A percentile compares a stretch with the other conserved stretches of the same genome.
phyloP scores from a whole-genome alignment of 176 grass and related monocot genomes.

The Oryza nivara region DNA sequence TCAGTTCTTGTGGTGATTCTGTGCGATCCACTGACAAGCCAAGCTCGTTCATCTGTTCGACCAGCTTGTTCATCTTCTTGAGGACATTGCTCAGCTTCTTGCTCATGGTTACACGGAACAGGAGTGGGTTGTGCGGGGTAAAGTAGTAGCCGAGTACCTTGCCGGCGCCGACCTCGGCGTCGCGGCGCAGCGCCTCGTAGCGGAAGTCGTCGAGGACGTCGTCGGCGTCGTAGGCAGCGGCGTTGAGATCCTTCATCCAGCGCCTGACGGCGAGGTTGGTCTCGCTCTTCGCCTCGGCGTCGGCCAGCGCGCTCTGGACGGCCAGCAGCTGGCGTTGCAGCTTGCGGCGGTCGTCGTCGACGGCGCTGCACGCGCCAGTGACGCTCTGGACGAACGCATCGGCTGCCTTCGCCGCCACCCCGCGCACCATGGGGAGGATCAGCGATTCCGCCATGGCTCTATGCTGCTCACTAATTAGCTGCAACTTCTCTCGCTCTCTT shows the following conservation, averaged over 20 bases:
- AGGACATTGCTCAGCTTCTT: constrained; percentile 23
- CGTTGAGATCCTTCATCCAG: constrained; percentile 1
- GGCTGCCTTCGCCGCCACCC: not conserved
- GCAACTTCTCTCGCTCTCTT: too few species aligned
- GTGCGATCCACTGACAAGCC: not conserved
- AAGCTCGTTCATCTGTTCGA: not conserved
- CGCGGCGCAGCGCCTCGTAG: constrained; percentile 15
- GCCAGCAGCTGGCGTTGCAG: not conserved
- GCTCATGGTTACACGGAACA: not conserved
- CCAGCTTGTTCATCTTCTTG: not conserved
- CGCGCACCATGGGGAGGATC: not conserved
- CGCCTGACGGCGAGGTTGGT: not conserved
- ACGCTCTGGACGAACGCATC: not conserved
- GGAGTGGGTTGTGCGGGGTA: not conserved
- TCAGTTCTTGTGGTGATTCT: not conserved
- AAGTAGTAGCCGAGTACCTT: not conserved
- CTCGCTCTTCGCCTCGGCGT: not conserved
- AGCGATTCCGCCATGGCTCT: not conserved
- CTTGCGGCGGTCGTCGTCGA: not conserved
- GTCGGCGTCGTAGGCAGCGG: constrained; percentile 7
- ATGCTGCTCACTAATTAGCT: too few species aligned
- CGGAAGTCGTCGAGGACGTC: constrained; percentile 18
- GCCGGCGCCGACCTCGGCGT: not conserved
- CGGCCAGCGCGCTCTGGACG: not conserved
- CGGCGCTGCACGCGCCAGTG: not conserved